Base-by-base conservation (phyloP, 768 basidiomycete species). In the Tephrocybe sp. region DNA sequence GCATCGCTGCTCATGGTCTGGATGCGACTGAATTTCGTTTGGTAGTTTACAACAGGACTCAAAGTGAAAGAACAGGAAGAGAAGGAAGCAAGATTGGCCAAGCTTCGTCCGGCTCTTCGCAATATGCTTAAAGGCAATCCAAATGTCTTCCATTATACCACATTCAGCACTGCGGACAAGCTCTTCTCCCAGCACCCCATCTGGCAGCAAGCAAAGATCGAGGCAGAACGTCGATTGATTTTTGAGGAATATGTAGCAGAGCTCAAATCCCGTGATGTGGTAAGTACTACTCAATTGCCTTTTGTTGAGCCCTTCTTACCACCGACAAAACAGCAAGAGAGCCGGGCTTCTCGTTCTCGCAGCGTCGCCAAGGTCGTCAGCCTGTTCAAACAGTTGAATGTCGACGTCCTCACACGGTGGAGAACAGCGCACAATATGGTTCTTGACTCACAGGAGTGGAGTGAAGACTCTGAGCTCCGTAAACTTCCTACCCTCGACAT, bases 331-430 rank as follows among this genome's bases (percentile, higher is more conserved):
- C 62, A 93, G 90, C 84, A 86, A 79, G 89, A 92, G 66, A 82
- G 80, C 14, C 79, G 92, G 45, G 84, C 88, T 12, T 70, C 87
- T 5, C 84, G 92, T 43, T 69, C 83, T 20, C 84, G 91, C 32
- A 89, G 90, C 60, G 84, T 95, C 55, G 78, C 82, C 38, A 92
- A 91, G 62, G 82, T 99, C 42, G 85, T 93, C 10, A 68, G 78
- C 0, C 76, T 98, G 23, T 90, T 98, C 77, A 92, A 92, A 61
- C 74, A 84, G 33, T 80, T 98, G 39, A 82, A 88, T 45, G 89
- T 98, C 14, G 92, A 95, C 61, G 92, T 98, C 41, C 77, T 91
- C n/a, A 95, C 93, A 0, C 85, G 92, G 17, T 99, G 96, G 94
- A 80, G 89, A 44, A 79, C 82, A 51, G 93, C 94, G 0, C 87